Conservation (phyloP, 139 green algal species). For the Chlorella sp. region DNA sequence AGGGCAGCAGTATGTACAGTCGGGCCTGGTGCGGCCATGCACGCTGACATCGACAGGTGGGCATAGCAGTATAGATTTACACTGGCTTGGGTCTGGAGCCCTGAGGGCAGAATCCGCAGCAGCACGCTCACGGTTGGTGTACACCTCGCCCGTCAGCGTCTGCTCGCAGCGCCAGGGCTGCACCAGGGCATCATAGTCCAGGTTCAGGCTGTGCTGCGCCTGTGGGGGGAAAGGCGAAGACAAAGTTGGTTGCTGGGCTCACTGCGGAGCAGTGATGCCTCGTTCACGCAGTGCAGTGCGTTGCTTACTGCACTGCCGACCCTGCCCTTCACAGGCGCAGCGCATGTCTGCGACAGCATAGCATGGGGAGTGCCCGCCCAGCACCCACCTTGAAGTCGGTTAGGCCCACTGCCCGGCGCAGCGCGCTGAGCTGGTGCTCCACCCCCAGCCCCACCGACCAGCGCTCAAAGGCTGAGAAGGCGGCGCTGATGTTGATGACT, state of each 20-base stretch:
- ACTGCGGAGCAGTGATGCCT: no score
- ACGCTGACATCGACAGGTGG: no score
- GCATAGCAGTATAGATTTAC: no score
- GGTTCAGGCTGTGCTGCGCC: conserved; percentile 8
- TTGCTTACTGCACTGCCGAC: no score
- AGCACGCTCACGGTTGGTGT: conserved; percentile 34
- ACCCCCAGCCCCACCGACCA: conserved; percentile 66
- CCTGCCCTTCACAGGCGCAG: no score
- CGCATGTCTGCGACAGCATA: no score
- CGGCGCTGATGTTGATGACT: conserved; percentile 55
- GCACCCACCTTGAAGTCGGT: not conserved
- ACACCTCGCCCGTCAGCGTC: conserved; percentile 55
- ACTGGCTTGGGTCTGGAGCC: no score
- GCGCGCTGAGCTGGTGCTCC: conserved; percentile 56
- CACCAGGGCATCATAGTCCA: conserved; percentile 57
- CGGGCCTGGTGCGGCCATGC: no score
- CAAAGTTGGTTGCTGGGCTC: not conserved
- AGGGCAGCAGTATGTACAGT: no score
- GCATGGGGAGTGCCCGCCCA: no score
- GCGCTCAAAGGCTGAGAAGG: conserved; percentile 47
- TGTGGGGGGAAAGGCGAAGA: not conserved
- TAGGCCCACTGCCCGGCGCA: conserved; percentile 43
- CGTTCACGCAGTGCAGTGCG: no score
- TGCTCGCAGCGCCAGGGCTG: conserved; percentile 45
- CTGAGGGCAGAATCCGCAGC: no score